Conservation (phyloP, 768 basidiomycete species). For the Lentinula boryana region DNA sequence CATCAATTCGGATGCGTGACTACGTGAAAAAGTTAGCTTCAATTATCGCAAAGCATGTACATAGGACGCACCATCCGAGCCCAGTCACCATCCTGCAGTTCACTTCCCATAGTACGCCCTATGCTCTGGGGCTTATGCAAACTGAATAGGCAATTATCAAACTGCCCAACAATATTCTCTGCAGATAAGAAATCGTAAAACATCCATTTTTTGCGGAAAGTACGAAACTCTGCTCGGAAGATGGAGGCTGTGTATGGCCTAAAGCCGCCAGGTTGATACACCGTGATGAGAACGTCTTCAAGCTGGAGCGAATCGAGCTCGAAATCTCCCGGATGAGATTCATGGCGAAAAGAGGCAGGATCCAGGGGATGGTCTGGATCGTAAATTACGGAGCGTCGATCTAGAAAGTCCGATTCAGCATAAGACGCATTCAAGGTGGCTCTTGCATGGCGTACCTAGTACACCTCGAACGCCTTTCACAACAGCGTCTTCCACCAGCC, state of each 20-base stretch:
- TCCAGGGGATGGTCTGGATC: constrained; percentile 78
- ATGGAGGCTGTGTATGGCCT: constrained; percentile 90
- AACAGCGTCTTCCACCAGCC: constrained; percentile 84
- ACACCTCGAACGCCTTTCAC: constrained; percentile 93
- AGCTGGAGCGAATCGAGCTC: constrained; percentile 85
- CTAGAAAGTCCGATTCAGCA: constrained; percentile 23
- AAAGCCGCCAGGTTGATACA: constrained; percentile 91
- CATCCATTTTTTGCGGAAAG: constrained; percentile 87
- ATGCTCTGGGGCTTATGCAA: constrained; percentile 95
- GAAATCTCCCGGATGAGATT: constrained; percentile 76
- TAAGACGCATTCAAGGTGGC: neutral
- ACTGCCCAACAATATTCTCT: constrained; percentile 94
- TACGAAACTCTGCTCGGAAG: constrained; percentile 84
- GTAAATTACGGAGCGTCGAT: constrained; percentile 83
- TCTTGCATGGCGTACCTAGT: constrained; percentile 48
- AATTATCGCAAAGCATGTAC: neutral
- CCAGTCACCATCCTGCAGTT: constrained; percentile 79
- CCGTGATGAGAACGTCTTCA: constrained; percentile 89
- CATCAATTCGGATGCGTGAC: constrained; percentile 96
- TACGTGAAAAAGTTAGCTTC: constrained; percentile 20
- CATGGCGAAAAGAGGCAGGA: constrained; percentile 77
- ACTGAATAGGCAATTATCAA: constrained; percentile 96
- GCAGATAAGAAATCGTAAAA: constrained; percentile 95
- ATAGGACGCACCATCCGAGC: constrained; percentile 70
- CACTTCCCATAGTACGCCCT: constrained; percentile 82